These are phyloP conservation scores for Jatropha curcas DNA, from an alignment of 345 rosid genomes.

Conservation along the genomic window DNA sequence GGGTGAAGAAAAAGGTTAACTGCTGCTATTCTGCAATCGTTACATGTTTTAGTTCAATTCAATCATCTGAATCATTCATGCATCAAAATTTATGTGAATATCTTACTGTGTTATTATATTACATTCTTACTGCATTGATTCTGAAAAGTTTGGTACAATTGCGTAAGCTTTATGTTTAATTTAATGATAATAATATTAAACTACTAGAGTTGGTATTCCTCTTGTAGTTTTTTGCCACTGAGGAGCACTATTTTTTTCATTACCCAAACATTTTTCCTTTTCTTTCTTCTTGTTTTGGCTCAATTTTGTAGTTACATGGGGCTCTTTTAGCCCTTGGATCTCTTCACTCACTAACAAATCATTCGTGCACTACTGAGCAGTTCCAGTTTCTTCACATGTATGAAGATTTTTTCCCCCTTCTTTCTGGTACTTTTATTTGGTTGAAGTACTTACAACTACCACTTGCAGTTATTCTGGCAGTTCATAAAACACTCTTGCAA, in stretches of 20 bases:
- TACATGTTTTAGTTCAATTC: slow-evolving; percentile 15
- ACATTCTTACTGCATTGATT: neutral
- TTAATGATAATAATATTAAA: slow-evolving; percentile 4
- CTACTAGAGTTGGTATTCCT: neutral
- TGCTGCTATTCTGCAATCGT: slow-evolving; percentile 3
- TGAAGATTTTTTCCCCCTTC: too few relatives aligned
- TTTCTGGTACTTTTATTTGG: too few relatives aligned
- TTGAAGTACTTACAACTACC: slow-evolving; percentile 24
- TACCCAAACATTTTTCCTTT: neutral
- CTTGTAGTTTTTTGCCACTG: neutral
- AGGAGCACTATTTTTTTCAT: neutral
- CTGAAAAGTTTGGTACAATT: neutral
- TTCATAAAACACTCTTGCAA: slow-evolving; percentile 52
- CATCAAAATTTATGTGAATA: neutral
- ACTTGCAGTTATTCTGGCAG: slow-evolving; percentile 71
- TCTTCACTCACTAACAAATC: neutral
- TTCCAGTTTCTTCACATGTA: slow-evolving; percentile 1
- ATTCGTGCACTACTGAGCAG: neutral
- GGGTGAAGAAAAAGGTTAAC: slow-evolving; percentile 86
- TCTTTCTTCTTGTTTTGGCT: too few relatives aligned
- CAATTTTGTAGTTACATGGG: neutral
- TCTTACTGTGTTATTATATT: neutral
- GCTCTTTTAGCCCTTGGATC: slow-evolving; percentile 2
- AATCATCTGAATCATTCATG: neutral
- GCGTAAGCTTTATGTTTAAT: slow-evolving; percentile 1